phyloP scores from a whole-genome alignment of 2,329 filamentous ascomycete species.

The Sporothrix euskadiensis region DNA sequence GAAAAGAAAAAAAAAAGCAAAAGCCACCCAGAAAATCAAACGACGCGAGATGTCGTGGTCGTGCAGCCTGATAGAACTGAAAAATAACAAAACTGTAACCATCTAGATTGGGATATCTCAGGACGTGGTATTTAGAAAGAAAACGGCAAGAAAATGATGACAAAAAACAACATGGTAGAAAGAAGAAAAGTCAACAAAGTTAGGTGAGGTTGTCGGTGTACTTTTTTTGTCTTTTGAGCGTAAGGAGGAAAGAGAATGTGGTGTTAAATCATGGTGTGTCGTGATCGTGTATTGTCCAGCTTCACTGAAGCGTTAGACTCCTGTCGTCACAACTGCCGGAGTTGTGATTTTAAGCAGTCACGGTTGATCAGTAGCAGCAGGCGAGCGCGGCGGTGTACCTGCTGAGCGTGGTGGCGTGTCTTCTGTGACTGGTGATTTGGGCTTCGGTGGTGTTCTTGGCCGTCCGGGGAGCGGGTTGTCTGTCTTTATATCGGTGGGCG shows the following conservation, averaged over 20 bases:
- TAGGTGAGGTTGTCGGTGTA: neutral
- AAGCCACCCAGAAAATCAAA: neutral
- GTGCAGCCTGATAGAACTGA: neutral
- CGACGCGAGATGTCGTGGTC: neutral
- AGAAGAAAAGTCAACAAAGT: neutral
- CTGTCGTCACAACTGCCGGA: neutral
- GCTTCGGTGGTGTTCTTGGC: neutral
- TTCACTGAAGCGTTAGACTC: neutral
- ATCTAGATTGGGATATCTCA: slow-evolving; percentile 5
- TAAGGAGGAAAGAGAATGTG: neutral
- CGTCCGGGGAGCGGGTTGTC: neutral
- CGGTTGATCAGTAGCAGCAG: slow-evolving; percentile 1
- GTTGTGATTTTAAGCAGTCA: neutral
- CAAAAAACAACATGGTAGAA: neutral
- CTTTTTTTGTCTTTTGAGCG: neutral
- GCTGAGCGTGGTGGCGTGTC: neutral
- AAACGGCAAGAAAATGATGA: neutral
- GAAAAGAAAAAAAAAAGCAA: neutral
- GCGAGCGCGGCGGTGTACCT: neutral
- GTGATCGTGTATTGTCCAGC: neutral
- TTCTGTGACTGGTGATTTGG: neutral
- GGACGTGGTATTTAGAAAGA: neutral
- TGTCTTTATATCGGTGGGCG: neutral
- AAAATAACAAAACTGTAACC: neutral
- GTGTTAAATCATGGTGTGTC: neutral